Evolutionary conservation across 768 basidiomycete species (phyloP), one percentile per base, ranked within the genome.

Genomic region (Phanerochaete carnosa): DNA sequence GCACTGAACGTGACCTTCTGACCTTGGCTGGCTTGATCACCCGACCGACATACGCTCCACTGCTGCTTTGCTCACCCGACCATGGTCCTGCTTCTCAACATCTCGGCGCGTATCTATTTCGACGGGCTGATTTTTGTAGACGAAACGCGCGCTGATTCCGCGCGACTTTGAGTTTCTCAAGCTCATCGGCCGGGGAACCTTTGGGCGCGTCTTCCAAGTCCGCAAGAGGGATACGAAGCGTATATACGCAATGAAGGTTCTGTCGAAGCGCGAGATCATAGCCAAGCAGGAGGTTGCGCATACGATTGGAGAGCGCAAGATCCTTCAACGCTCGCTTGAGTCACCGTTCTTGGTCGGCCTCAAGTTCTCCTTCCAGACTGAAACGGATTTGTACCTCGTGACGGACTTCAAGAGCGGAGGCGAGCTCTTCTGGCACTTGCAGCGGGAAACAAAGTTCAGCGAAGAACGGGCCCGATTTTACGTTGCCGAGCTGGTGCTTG

Each of bases 281-380:
- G 95, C 93, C 26, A 98, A 98, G 82, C 98, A 98, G 76, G 97
- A 99, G 74, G 94, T 99, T 47, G 96, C 96, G 9, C 97, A 99
- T 74, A 99, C 97, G 16, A 98, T 99, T 59, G 97, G 97, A 66
- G 97, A 99, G 76, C 89, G 97, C 75, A 98, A 98, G 80, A 98
- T 99, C 71, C 84, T 98, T 33, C 96, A 98, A 70, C 85, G 90
- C 29, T 94, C 92, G 16, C 74, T 95, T 32, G 94, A 97, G 63
- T 94, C 88, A 9, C 97, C 96, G 0, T 99, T 99, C 86, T 85
- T 99, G 46, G 95, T 99, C 63, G 97, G 97, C 30, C 82, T 99
- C 69, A 99, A 99, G 75, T 99, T 99, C 69, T 89, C 88, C 70
- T 99, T 99, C 80, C 97, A 98, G 75, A 98, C 95, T 0, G 95